Base-by-base conservation (phyloP, 441 rosid species). In the Aquilaria agallochum region DNA sequence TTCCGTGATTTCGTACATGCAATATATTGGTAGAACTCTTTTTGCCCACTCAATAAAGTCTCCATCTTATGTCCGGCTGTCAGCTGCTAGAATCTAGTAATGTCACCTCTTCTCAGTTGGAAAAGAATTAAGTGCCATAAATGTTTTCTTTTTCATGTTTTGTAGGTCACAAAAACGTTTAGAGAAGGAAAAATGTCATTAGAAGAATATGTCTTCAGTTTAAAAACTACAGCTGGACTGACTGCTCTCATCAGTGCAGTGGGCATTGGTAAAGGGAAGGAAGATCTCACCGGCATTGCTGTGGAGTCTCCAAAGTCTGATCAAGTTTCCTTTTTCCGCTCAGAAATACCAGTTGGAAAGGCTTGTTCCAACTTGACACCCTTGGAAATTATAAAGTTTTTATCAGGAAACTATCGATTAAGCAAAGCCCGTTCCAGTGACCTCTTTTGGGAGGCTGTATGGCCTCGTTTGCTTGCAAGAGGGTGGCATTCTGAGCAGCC, bases 401-500 rank as follows among this genome's bases (percentile, higher is more conserved):
- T 83, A 49, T 81, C 82, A 0, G 88, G 92, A 48, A 78, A 70
- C 67, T 76, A 70, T 68, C 66, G 92, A 62, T 64, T 86, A 71
- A 86, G 92, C 65, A 86, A 86, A 73, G 83, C 87, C n/a, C 75
- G 83, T 45, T 80, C 86, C 11, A 76, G 54, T 55, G 85, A 85
- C 67, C 83, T 83, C 47, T 83, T 85, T 75, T 83, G 88, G 88
- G 88, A 86, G 72, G 88, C 88, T 64, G 83, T 86, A 64, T 86
- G 88, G 87, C 88, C 88, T 64, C 83, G 86, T 11, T 76, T 86
- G 15, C 73, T 81, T 64, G 92, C 86, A 36, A 78, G 82, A 66
- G 92, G 88, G 32, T 86, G 92, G 92, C 86, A 78, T 66, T 86
- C 86, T 9, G 88, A 85, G 75, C 79, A 78, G 71, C 86, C 86